Evolutionary conservation across 139 green algal species (phyloP).

Genomic region (Chlorella sp.): DNA sequence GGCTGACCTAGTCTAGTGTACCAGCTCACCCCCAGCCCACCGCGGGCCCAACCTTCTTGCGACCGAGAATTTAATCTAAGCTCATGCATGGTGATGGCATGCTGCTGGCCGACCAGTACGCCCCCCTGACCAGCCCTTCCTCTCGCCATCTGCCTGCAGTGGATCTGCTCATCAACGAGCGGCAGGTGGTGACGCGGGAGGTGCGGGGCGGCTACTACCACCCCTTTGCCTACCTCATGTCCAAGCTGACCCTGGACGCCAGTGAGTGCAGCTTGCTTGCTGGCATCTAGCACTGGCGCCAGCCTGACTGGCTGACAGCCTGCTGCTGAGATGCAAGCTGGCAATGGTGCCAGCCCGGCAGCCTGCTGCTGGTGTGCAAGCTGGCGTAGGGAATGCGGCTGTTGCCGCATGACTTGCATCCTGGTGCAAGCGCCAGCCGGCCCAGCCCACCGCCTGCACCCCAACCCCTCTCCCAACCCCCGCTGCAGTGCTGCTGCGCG

Average conservation of each 20-base stretch:
- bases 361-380: not conserved
- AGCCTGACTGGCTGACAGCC: too few species aligned
- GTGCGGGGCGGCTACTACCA: slow-evolving; percentile 67
- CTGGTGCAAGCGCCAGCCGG: not conserved
- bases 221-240: slow-evolving; percentile 60
- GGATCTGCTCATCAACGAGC: slow-evolving; percentile 73
- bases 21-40: too few species aligned
- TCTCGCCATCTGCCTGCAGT: slow-evolving; percentile 59
- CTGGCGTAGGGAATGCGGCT: not conserved
- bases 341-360: not conserved
- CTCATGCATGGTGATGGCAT: too few species aligned
- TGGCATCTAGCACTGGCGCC: not conserved
- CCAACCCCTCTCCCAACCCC: not conserved
- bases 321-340: not conserved
- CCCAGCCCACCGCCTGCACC: too few species aligned
- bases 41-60: too few species aligned
- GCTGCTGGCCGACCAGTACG: too few species aligned
- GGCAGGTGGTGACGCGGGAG: slow-evolving; percentile 60
- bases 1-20: too few species aligned
- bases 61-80: too few species aligned
- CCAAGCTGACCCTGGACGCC: slow-evolving; percentile 76
- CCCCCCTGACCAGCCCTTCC: too few species aligned
- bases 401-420: not conserved
- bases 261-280: not conserved
- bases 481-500: slow-evolving; percentile 72